Evolutionary conservation across 2,329 filamentous ascomycete genomes (phyloP).

Genomic region (Cladorrhinum sp.): DNA sequence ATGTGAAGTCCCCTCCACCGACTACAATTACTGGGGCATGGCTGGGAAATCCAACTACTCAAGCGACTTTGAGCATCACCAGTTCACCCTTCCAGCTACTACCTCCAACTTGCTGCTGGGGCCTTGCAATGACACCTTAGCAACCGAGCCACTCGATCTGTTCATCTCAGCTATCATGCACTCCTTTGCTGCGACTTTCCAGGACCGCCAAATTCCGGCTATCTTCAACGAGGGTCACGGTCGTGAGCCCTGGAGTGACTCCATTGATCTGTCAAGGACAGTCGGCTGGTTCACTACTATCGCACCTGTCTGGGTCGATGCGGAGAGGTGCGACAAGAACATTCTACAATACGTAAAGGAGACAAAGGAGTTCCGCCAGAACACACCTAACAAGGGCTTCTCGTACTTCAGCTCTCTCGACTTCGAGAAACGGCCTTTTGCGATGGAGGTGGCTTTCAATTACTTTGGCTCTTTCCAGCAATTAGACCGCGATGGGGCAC

Average conservation of each 20-base stretch:
- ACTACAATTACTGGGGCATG: constrained; percentile 16
- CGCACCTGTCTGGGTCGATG: constrained; percentile 29
- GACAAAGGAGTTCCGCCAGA: constrained; percentile 34
- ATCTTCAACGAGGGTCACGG: constrained; percentile 43
- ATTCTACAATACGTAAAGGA: constrained; percentile 14
- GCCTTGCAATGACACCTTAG: constrained; percentile 29
- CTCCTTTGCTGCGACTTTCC: constrained; percentile 36
- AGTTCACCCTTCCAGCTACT: constrained; percentile 40
- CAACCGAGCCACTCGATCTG: constrained; percentile 37
- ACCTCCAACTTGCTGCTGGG: constrained; percentile 27
- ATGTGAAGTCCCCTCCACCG: constrained; percentile 10
- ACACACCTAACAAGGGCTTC: constrained; percentile 34
- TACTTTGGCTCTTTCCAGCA: constrained; percentile 44
- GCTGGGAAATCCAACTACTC: constrained; percentile 16
- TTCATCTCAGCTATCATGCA: constrained; percentile 33
- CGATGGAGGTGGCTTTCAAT: constrained; percentile 47
- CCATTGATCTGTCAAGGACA: constrained; percentile 35
- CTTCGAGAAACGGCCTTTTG: constrained; percentile 31
- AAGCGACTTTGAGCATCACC: constrained; percentile 23
- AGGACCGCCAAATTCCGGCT: constrained; percentile 31
- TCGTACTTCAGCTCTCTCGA: constrained; percentile 37
- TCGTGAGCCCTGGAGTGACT: constrained; percentile 34
- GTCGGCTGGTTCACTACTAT: constrained; percentile 46
- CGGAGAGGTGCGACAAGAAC: constrained; percentile 5
- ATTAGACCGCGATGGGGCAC: constrained; percentile 36